Evolutionary conservation across 2,329 filamentous ascomycete genomes (phyloP).

Genomic region (Hypoxylon sp.): DNA sequence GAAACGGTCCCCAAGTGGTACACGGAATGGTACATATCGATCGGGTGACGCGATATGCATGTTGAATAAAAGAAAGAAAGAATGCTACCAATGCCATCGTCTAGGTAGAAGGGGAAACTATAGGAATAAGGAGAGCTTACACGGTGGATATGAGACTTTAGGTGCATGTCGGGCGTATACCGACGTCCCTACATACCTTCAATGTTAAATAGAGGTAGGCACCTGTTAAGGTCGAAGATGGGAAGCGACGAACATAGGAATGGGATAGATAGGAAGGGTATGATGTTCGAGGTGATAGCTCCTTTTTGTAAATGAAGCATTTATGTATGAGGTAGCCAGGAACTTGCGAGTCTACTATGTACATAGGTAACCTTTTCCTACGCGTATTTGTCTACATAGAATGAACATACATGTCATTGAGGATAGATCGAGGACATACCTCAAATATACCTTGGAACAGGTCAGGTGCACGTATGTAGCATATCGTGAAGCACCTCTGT

Average conservation of each 20-base stretch:
- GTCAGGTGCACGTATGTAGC: no score
- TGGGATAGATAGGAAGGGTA: background rate
- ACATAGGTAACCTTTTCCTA: no score
- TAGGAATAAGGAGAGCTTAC: constrained; percentile 20
- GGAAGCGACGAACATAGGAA: background rate
- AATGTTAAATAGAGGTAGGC: background rate
- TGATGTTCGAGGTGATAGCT: constrained; percentile 2
- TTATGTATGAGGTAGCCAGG: background rate
- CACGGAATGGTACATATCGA: constrained; percentile 66
- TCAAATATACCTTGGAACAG: no score
- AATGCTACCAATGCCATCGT: constrained; percentile 49
- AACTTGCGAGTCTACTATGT: background rate
- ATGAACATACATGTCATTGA: no score
- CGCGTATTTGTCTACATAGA: no score
- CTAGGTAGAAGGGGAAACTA: constrained; percentile 42
- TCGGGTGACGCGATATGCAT: constrained; percentile 58
- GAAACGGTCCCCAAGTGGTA: constrained; percentile 61
- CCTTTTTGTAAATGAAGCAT: constrained; percentile 2
- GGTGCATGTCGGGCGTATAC: constrained; percentile 8
- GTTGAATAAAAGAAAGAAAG: constrained; percentile 49
- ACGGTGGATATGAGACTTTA: constrained; percentile 4
- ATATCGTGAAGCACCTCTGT: no score
- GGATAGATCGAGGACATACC: no score
- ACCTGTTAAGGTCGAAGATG: constrained; percentile 10
- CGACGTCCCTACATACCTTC: constrained; percentile 11